A percentile compares a stretch with the other conserved stretches of the same genome.
Conservation (phyloP, 2,329 filamentous ascomycete genomes). For the Diaporthe sp. region DNA sequence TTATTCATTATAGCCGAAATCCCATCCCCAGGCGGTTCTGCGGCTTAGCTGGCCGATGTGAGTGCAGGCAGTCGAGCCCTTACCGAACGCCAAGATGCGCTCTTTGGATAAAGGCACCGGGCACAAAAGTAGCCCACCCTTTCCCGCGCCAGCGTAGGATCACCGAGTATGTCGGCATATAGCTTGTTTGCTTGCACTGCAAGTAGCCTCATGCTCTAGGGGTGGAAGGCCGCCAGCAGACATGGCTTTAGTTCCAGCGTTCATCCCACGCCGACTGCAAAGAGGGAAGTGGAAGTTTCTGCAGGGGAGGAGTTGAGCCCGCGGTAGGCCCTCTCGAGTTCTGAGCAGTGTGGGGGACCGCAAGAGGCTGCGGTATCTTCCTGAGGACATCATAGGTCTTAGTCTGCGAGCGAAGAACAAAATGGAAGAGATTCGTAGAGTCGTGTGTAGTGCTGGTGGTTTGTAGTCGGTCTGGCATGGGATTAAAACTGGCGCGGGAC, state of each 20-base stretch:
- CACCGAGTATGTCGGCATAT: neutral
- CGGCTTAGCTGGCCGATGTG: neutral
- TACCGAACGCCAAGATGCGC: neutral
- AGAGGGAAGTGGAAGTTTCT: neutral
- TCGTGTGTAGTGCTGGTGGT: neutral
- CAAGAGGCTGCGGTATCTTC: neutral
- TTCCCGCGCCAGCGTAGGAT: neutral
- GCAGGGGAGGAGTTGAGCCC: neutral
- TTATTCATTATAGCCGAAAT: neutral
- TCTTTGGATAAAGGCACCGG: conserved; percentile 25
- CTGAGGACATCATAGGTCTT: neutral
- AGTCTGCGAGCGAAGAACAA: neutral
- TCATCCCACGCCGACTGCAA: neutral
- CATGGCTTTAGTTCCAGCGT: neutral
- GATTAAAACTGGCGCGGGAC: neutral
- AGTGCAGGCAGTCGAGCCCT: neutral
- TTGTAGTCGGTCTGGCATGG: neutral
- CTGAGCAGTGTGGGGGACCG: accelerated
- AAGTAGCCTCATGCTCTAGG: neutral
- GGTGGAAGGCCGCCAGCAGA: neutral
- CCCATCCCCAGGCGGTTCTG: neutral
- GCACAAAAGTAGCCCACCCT: neutral
- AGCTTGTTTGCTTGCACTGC: neutral
- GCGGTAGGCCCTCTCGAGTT: too few species aligned
- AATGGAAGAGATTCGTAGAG: neutral